Percentiles rank a stretch among this genome's conserved stretches.
Evolutionary conservation across 2,329 filamentous ascomycete genomes (phyloP).

Genomic region (Penicillium olsonii): DNA sequence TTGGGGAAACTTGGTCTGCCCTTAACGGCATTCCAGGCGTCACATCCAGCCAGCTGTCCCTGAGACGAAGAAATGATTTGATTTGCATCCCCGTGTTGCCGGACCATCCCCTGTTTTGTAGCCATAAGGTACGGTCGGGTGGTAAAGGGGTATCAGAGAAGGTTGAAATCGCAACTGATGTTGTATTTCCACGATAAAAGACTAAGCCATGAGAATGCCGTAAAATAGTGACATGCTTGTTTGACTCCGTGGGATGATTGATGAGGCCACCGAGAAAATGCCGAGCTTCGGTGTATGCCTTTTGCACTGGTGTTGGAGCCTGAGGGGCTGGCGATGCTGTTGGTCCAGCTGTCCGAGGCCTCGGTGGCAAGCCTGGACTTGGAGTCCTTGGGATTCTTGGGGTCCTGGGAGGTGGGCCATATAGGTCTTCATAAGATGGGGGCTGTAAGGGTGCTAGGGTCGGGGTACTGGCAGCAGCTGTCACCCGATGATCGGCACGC

Average conservation of each 20-base stretch:
- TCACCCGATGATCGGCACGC: conserved; percentile 13
- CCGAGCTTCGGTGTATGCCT: conserved; percentile 55
- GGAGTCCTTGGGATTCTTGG: background rate
- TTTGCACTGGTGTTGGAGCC: conserved; percentile 28
- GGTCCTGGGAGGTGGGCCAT: conserved; percentile 7
- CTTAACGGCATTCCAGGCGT: conserved; percentile 58
- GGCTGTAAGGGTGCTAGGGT: conserved; percentile 14
- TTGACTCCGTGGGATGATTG: conserved; percentile 64
- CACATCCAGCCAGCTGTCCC: conserved; percentile 66
- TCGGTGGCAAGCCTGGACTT: background rate
- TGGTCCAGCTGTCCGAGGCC: conserved; percentile 20
- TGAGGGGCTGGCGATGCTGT: conserved; percentile 3
- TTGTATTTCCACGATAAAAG: conserved; percentile 66
- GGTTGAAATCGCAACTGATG: conserved; percentile 64
- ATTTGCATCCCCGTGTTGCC: conserved; percentile 69
- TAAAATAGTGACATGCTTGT: conserved; percentile 65
- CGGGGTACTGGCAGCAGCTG: conserved; percentile 11
- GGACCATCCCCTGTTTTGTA: conserved; percentile 68
- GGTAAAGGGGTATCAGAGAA: conserved; percentile 63
- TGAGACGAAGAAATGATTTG: conserved; percentile 63
- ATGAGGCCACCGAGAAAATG: conserved; percentile 68
- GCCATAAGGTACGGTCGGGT: conserved; percentile 61
- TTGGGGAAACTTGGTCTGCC: conserved; percentile 52
- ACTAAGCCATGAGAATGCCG: conserved; percentile 66
- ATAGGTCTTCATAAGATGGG: conserved; percentile 24